Evolutionary conservation across 441 rosid species (phyloP), one percentile per base, ranked within the genome.

Genomic region (Mallotus japonicus): DNA sequence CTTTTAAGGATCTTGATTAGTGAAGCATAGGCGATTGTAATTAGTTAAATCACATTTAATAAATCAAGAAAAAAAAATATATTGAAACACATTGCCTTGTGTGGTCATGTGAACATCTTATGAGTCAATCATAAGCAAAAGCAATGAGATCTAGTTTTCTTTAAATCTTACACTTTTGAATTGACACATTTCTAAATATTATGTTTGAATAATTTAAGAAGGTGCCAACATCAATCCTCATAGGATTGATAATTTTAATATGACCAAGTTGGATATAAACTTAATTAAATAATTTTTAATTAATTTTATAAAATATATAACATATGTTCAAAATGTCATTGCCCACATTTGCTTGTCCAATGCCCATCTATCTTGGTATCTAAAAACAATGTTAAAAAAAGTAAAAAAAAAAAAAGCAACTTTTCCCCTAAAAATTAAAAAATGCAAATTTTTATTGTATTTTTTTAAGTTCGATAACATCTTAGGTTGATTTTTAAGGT

Each of bases 141-240:
- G 32, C 32, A 28, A 28, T 55, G 40, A 76, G 68, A 66, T 67
- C 62, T 74, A 28, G 2, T 28, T 28, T 11, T 14, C 20, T 19
- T 65, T 13, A 42, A 8, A 5, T 42, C 46, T 42, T 42, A 40
- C 17, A 8, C 19, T 9, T n/a, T 37, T 42, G 9, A n/a, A 34
- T 4, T 54, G 2, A 53, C 7, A 67, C 12, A 6, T 4, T 2
- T 37, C 40, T 42, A 8, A 11, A 53, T 58, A 34, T 59, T 42
- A 65, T 54, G 20, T 22, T 6, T 28, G 9, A 72, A 50, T 77
- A 34, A 66, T 62, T 13, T 54, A 67, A 2, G 17, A 14, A 24
- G 62, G 67, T 77, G 77, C 74, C 76, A 57, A 55, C 78, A 60
- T 75, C 66, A 67, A 16, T 69, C 72, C 76, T 62, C 73, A 16